Evolutionary conservation across 2,329 filamentous ascomycete species (phyloP).

Genomic region (Penicillium sp.): DNA sequence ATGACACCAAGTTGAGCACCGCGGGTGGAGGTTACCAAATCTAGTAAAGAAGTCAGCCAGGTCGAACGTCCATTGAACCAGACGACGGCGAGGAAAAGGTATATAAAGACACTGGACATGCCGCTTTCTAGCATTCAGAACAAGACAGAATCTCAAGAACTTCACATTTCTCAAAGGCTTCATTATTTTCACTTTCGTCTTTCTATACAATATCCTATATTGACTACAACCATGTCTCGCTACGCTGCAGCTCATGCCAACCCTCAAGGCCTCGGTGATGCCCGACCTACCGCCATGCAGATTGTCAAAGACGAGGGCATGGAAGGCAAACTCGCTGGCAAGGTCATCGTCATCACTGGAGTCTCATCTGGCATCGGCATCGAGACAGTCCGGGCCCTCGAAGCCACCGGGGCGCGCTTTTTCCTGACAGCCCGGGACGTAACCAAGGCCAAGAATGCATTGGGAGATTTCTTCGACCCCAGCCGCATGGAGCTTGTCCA

Average conservation of each 20-base stretch:
- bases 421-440: conserved; percentile 47
- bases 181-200: no score
- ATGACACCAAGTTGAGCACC: no score
- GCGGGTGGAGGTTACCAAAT: neutral
- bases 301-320: conserved; percentile 26
- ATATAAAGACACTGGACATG: neutral
- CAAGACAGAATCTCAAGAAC: neutral
- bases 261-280: conserved; percentile 25
- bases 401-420: conserved; percentile 46
- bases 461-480: conserved; percentile 30
- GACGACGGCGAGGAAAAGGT: neutral
- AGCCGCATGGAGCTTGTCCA: conserved; percentile 36
- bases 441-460: conserved; percentile 39
- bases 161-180: neutral
- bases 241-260: conserved; percentile 27
- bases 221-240: conserved; percentile 14
- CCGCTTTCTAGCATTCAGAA: no score
- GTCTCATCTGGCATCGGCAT: conserved; percentile 45
- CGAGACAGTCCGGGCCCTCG: conserved; percentile 47
- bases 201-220: neutral
- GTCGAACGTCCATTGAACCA: neutral
- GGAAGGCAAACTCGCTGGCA: conserved; percentile 23
- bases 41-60: neutral
- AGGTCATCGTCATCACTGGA: conserved; percentile 47
- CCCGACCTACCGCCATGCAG: conserved; percentile 25